These are phyloP conservation scores for Collybia sordida DNA, from an alignment of 768 basidiomycete genomes.

Conservation along the genomic window DNA sequence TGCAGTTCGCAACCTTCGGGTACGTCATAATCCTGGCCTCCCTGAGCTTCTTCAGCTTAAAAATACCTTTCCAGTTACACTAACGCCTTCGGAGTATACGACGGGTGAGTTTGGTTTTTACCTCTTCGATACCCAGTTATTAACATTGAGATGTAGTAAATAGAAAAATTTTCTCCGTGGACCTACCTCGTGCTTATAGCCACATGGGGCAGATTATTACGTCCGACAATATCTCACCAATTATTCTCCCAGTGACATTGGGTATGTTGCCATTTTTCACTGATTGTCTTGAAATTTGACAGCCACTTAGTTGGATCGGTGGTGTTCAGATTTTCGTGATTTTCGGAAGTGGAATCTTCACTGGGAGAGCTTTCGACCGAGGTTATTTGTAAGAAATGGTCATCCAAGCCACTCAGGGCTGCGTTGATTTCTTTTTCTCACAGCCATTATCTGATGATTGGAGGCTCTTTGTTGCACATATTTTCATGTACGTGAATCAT, in stretches of 20 bases:
- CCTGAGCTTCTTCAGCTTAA: background rate
- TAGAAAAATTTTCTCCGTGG: background rate
- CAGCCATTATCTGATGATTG: conserved; percentile 22
- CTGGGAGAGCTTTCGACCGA: conserved; percentile 49
- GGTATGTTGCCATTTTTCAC: conserved; percentile 5
- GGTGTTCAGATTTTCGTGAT: conserved; percentile 51
- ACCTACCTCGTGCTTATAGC: background rate
- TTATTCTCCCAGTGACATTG: conserved; percentile 17
- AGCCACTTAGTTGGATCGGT: conserved; percentile 44
- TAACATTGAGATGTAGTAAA: background rate
- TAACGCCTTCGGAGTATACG: conserved; percentile 17
- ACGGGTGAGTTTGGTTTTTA: conserved; percentile 10
- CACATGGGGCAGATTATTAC: conserved; percentile 11
- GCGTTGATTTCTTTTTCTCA: background rate
- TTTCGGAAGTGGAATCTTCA: conserved; percentile 43
- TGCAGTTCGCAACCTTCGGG: conserved; percentile 18
- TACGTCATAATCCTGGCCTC: background rate
- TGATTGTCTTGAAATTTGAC: background rate
- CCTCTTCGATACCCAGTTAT: background rate
- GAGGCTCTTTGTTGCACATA: conserved; percentile 20
- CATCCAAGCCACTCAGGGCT: background rate
- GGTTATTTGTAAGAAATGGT: conserved; percentile 44
- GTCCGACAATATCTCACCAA: conserved; percentile 19
- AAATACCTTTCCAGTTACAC: conserved; percentile 10
- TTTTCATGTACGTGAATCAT: conserved; percentile 21